Base-by-base conservation (phyloP, 257 asterid species). In the Capsicum baccatum region DNA sequence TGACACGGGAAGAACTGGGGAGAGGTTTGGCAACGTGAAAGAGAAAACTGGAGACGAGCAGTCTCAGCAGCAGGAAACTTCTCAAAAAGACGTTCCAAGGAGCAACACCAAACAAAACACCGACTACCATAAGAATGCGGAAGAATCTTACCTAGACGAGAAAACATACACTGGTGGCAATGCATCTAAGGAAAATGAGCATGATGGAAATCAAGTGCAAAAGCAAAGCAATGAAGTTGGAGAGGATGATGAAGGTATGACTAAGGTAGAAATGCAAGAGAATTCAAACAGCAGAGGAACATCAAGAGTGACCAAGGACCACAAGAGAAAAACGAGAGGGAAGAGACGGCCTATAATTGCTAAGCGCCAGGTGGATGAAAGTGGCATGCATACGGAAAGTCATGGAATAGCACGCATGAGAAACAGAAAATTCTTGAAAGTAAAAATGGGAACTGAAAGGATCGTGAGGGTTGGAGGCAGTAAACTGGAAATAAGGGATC, bases 271-370 rank as follows among this genome's bases (percentile, higher is more conserved):
- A 82, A 48, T 47, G 84, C 86, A 79, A 52, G 82, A 83, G 66
- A 83, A 84, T 67, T 26, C 80, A 44, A 84, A 52, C 12, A 59
- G 80, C 52, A 79, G 84, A 60, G 63, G 79, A 78, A 78, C 64
- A 54, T 26, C 50, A 54, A 78, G 15, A 78, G 82, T 54, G 50
- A 78, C 6, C 50, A 78, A 78, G 33, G 50, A 33, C 82, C 50
- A 33, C 82, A 21, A 54, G 59, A 90, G 86, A 79, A 89, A 82
- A 84, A 21, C 84, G 37, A 87, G 83, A 81, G 90, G 89, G 66
- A 92, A 87, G 85, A 88, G 91, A 87, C 80, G 79, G 91, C 86
- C 88, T 62, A 81, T 56, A 52, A 78, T 83, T 62, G 60, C 79
- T 74, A 85, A 66, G 71, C 83, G 57, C 54, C 64, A 39, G 80